Conservation (phyloP, 2,329 filamentous ascomycete species). For the Sporothrix protearum region DNA sequence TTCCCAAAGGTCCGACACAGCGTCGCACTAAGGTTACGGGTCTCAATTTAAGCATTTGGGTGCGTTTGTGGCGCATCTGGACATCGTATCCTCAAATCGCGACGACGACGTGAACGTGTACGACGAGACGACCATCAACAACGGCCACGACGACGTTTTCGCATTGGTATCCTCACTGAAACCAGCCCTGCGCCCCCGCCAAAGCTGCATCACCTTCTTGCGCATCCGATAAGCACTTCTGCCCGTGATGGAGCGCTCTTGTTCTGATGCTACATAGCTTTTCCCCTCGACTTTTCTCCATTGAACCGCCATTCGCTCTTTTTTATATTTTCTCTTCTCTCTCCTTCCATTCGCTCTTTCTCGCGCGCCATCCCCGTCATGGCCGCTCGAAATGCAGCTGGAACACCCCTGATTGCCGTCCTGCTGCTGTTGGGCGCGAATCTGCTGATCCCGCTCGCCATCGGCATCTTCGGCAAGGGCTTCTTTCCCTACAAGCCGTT, state of each 20-base stretch:
- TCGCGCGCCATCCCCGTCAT: background rate
- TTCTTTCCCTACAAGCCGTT: conserved; percentile 99
- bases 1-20: background rate
- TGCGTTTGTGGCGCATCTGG: conserved; percentile 3
- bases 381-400: background rate
- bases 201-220: background rate
- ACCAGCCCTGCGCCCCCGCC: background rate
- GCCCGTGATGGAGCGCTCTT: conserved; percentile 17
- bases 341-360: no score
- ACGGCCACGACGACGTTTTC: background rate
- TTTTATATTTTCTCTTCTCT: background rate
- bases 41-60: background rate
- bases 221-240: background rate
- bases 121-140: background rate
- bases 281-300: background rate
- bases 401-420: conserved; percentile 29
- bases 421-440: conserved; percentile 65
- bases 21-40: conserved; percentile 3
- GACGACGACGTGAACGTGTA: background rate
- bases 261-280: background rate
- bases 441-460: conserved; percentile 69
- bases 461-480: conserved; percentile 75
- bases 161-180: no score
- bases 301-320: background rate
- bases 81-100: conserved; percentile 3